Conservation (phyloP, 148 eudicot genomes). For the Heliamphora exappendiculata region DNA sequence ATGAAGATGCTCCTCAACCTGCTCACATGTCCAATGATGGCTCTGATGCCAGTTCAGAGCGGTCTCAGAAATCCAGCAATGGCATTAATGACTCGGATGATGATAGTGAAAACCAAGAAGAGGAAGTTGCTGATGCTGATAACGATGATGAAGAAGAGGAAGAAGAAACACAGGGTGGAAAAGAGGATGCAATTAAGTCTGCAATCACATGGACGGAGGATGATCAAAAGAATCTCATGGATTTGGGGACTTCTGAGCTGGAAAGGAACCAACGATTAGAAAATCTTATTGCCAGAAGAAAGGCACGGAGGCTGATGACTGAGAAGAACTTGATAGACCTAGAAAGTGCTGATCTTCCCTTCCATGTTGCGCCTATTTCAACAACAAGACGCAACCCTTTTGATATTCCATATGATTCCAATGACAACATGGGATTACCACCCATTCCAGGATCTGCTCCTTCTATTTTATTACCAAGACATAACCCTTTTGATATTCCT, state of each 20-base stretch:
- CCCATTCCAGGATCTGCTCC: constrained; percentile 68
- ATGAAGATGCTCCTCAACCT: constrained; percentile 21
- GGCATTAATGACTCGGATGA: constrained; percentile 18
- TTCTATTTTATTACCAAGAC: constrained; percentile 32
- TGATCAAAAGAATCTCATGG: constrained; percentile 57
- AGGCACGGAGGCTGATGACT: constrained; percentile 34
- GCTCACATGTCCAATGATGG: constrained; percentile 18
- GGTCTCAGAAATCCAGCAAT: constrained; percentile 20
- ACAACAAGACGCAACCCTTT: constrained; percentile 48
- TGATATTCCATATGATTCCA: constrained; percentile 23
- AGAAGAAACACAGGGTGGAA: constrained; percentile 16
- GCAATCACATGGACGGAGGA: constrained; percentile 61
- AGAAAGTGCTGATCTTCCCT: constrained; percentile 33
- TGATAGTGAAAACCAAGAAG: constrained; percentile 20
- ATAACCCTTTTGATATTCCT: constrained; percentile 54
- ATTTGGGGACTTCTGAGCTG: constrained; percentile 41
- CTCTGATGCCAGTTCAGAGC: constrained; percentile 21
- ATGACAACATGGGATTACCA: constrained; percentile 18
- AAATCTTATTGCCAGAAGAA: constrained; percentile 49
- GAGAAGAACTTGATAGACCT: constrained; percentile 49
- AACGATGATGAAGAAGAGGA: constrained; percentile 43
- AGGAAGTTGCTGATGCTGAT: constrained; percentile 25
- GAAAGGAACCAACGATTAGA: constrained; percentile 60
- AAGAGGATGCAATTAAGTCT: constrained; percentile 21
- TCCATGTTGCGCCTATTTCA: constrained; percentile 37